A percentile compares a stretch with the other conserved stretches of the same genome.
Conservation (phyloP, 2,329 filamentous ascomycete species). For the Aspergillus brasiliensis region DNA sequence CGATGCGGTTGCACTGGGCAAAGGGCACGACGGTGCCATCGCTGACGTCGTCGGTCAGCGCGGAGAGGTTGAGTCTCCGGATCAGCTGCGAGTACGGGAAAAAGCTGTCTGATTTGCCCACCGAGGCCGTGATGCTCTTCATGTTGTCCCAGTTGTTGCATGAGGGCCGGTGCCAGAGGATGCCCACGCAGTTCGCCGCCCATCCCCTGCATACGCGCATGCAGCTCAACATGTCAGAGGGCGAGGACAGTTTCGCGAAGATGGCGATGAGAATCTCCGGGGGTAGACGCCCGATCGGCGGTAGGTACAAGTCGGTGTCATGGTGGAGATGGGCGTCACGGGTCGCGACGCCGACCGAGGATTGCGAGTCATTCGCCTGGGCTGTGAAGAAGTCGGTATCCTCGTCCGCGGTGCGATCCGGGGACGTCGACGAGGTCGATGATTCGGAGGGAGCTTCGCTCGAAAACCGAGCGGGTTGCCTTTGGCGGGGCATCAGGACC, state of each 20-base stretch:
- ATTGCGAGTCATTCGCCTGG: constrained; percentile 85
- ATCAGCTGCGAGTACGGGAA: constrained; percentile 90
- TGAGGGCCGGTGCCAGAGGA: constrained; percentile 91
- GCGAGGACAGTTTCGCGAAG: constrained; percentile 77
- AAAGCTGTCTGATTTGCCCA: constrained; percentile 71
- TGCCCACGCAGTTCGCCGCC: constrained; percentile 87
- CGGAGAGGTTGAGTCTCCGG: constrained; percentile 86
- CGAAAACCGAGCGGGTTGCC: constrained; percentile 39
- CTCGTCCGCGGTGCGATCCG: constrained; percentile 68
- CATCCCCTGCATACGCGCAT: constrained; percentile 95
- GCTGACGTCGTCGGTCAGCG: constrained; percentile 73
- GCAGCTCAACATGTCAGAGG: constrained; percentile 78
- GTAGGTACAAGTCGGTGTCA: constrained; percentile 34
- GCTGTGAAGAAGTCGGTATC: constrained; percentile 91
- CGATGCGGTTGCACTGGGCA: constrained; percentile 81
- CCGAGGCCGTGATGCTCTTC: constrained; percentile 75
- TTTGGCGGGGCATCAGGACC: constrained; percentile 40
- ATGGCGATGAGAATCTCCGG: constrained; percentile 94
- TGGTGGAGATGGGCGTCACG: constrained; percentile 72
- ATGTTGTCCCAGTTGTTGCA: constrained; percentile 87
- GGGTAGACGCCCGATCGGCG: constrained; percentile 78
- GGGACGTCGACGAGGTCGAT: constrained; percentile 49
- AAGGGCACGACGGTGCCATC: constrained; percentile 87
- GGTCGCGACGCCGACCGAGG: constrained; percentile 80
- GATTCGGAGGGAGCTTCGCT: constrained; percentile 47